Evolutionary conservation across 2,329 filamentous ascomycete genomes (phyloP).

Genomic region (Talaromyces sp.): DNA sequence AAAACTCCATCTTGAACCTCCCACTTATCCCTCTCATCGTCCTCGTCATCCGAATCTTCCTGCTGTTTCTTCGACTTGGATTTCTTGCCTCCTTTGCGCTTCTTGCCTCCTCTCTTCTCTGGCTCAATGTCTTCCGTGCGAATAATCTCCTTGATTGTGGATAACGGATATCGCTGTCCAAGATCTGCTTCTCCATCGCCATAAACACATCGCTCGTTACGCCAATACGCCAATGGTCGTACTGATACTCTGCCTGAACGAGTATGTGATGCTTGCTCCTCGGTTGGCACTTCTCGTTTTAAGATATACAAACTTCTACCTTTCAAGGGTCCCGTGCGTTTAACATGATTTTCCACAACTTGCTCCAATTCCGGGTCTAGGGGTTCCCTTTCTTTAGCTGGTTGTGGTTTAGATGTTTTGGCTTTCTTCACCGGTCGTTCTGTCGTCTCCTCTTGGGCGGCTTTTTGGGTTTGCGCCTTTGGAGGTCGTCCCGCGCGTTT

Average conservation of each 20-base stretch:
- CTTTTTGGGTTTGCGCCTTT: constrained; percentile 26
- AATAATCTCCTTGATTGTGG: constrained; percentile 72
- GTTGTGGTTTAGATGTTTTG: constrained; percentile 26
- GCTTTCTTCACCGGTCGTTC: constrained; percentile 33
- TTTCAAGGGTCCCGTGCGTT: constrained; percentile 45
- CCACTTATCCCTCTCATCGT: constrained; percentile 42
- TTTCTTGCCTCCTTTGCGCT: constrained; percentile 35
- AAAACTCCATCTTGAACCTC: constrained; percentile 44
- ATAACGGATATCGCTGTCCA: constrained; percentile 60
- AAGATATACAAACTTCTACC: constrained; percentile 51
- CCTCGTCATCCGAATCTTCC: constrained; percentile 40
- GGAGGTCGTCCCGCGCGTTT: constrained; percentile 33
- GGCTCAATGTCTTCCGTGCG: constrained; percentile 63
- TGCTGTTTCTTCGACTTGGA: constrained; percentile 33
- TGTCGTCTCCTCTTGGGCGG: constrained; percentile 21
- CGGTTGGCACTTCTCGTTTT: constrained; percentile 50
- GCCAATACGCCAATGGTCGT: constrained; percentile 79
- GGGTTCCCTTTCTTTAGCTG: constrained; percentile 5
- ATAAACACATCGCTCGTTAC: constrained; percentile 73
- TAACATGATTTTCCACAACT: constrained; percentile 44
- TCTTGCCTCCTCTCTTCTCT: constrained; percentile 37
- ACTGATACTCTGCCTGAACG: constrained; percentile 77
- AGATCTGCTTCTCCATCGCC: constrained; percentile 58
- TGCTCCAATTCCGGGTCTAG: constrained; percentile 39
- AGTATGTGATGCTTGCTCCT: constrained; percentile 59